Evolutionary conservation across 495 filamentous ascomycete species (phyloP).

Genomic region (Daldinia caldariorum): DNA sequence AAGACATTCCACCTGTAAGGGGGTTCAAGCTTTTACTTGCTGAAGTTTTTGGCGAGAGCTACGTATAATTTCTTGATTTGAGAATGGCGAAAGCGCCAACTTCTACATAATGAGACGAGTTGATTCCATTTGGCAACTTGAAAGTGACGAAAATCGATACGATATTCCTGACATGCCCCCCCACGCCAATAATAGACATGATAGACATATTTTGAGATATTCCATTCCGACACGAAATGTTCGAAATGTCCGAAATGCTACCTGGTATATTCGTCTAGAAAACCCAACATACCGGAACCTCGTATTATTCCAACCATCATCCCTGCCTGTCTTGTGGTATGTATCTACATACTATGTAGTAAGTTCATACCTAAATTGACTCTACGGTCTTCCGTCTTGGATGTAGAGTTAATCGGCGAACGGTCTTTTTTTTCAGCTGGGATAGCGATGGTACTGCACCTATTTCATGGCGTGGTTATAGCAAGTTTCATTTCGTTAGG

Average conservation of each 20-base stretch:
- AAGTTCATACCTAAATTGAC: not conserved
- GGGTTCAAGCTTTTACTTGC: slow-evolving; percentile 8
- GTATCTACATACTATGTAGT: not conserved
- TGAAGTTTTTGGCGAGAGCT: slow-evolving; percentile 16
- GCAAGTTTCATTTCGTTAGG: not conserved
- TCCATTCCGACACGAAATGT: slow-evolving; percentile 13
- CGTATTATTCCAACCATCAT: not conserved
- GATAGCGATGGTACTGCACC: no score
- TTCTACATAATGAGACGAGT: not conserved
- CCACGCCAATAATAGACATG: not conserved
- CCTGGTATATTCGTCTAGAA: not conserved
- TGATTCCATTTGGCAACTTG: not conserved
- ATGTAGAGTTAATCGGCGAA: not conserved
- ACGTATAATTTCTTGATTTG: not conserved
- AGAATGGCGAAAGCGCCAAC: not conserved
- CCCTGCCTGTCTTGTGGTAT: not conserved
- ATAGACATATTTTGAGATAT: not conserved
- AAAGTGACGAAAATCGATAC: not conserved
- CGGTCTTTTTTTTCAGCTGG: not conserved
- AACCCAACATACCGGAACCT: slow-evolving; percentile 2
- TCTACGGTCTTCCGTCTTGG: not conserved
- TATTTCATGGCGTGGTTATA: not conserved
- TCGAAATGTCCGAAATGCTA: no score
- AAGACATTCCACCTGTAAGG: slow-evolving; percentile 30
- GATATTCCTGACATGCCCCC: not conserved